These are phyloP conservation scores for Teratosphaeria viscida DNA, from an alignment of 2,329 filamentous ascomycete genomes.

Conservation along the genomic window DNA sequence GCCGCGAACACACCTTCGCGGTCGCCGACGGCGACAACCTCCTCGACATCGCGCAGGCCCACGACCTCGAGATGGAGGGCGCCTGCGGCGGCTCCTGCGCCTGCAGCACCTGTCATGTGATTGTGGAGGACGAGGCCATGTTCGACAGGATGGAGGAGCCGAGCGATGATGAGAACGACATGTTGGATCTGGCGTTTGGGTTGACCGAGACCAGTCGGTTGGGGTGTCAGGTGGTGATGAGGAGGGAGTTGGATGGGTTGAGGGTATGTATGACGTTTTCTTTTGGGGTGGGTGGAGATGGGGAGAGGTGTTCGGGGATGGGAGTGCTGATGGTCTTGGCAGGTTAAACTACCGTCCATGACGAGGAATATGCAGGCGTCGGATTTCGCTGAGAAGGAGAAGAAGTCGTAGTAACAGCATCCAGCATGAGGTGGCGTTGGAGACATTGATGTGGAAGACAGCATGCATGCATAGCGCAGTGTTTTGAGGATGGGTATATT, in stretches of 20 bases:
- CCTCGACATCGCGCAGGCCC: constrained; percentile 87
- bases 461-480: neutral
- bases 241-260: constrained; percentile 76
- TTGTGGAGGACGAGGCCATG: constrained; percentile 61
- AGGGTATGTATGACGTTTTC: constrained; percentile 41
- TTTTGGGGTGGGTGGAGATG: neutral
- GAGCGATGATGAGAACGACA: constrained; percentile 57
- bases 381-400: constrained; percentile 54
- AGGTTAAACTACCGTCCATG: constrained; percentile 68
- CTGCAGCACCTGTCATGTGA: constrained; percentile 87
- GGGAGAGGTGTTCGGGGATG: neutral
- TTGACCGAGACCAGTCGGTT: constrained; percentile 75
- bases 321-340: neutral
- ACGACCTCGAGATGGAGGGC: constrained; percentile 96
- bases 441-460: neutral
- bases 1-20: constrained; percentile 61
- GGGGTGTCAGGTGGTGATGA: constrained; percentile 89
- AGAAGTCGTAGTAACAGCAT: constrained; percentile 2
- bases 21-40: constrained; percentile 78
- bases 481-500: neutral
- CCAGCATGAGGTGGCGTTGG: neutral
- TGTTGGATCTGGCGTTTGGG: constrained; percentile 84
- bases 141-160: constrained; percentile 34
- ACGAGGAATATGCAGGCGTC: constrained; percentile 92
- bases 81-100: constrained; percentile 91